A percentile compares a stretch with the other conserved stretches of the same genome.
phyloP scores from a whole-genome alignment of 768 basidiomycete genomes.

The Boletus insuetus region DNA sequence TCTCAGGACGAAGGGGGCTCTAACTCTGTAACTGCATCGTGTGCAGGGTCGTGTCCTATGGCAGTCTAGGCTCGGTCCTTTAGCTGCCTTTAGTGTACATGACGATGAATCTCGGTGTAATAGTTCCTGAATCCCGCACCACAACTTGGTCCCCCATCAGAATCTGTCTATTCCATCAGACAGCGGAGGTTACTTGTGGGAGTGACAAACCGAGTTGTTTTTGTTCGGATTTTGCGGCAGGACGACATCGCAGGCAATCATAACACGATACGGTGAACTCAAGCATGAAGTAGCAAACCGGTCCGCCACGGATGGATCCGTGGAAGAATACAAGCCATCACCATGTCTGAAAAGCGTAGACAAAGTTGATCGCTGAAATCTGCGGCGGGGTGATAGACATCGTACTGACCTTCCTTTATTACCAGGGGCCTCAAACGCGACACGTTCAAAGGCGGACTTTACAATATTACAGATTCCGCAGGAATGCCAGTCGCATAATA shows the following conservation, averaged over 20 bases:
- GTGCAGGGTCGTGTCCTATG: constrained; percentile 9
- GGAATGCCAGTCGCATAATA: constrained; percentile 55
- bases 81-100: constrained; percentile 48
- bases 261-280: constrained; percentile 63
- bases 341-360: constrained; percentile 44
- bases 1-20: constrained; percentile 18
- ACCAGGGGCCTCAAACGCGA: constrained; percentile 53
- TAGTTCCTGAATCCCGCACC: constrained; percentile 51
- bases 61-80: constrained; percentile 17
- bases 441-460: constrained; percentile 53
- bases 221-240: constrained; percentile 33
- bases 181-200: constrained; percentile 17
- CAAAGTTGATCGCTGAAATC: not conserved
- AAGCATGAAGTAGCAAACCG: constrained; percentile 62
- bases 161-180: constrained; percentile 37
- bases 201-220: constrained; percentile 26
- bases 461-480: constrained; percentile 64
- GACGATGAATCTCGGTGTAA: constrained; percentile 56
- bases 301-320: constrained; percentile 58
- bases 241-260: constrained; percentile 56
- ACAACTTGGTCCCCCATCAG: constrained; percentile 51
- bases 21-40: constrained; percentile 23
- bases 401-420: constrained; percentile 54
- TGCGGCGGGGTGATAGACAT: constrained; percentile 1
- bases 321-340: constrained; percentile 61